These are phyloP conservation scores for Aureoboletus auriporus DNA, from an alignment of 768 basidiomycete genomes.

Conservation along the genomic window DNA sequence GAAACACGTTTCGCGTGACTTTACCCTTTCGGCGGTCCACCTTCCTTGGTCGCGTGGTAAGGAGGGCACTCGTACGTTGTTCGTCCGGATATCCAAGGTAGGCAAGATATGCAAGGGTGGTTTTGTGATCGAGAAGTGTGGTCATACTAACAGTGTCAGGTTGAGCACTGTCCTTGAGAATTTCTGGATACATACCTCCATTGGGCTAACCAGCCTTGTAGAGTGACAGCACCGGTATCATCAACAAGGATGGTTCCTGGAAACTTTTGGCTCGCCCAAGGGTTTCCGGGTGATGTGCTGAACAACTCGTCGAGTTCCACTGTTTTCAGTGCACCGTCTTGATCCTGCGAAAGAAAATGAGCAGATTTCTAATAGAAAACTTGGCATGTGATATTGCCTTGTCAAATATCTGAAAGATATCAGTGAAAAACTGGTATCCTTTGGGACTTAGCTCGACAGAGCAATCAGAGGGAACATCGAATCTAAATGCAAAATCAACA, in stretches of 20 bases:
- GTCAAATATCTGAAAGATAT: constrained; percentile 93
- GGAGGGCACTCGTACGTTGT: constrained; percentile 77
- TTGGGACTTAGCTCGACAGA: constrained; percentile 93
- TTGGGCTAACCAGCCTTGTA: constrained; percentile 97
- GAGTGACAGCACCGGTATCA: constrained; percentile 85
- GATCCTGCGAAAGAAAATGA: constrained; percentile 53
- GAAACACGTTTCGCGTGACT: constrained; percentile 85
- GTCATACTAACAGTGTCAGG: constrained; percentile 68
- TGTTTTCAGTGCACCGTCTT: constrained; percentile 87
- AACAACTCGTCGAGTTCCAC: constrained; percentile 85
- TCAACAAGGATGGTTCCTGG: constrained; percentile 87
- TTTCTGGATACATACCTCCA: constrained; percentile 71
- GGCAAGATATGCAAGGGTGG: constrained; percentile 90
- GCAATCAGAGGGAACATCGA: constrained; percentile 91
- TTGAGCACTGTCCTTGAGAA: constrained; percentile 2
- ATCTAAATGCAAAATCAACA: constrained; percentile 44
- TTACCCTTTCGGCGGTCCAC: constrained; percentile 84
- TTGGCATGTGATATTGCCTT: constrained; percentile 46
- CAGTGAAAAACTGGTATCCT: constrained; percentile 96
- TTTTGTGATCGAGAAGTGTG: constrained; percentile 89
- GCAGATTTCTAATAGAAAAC: background rate
- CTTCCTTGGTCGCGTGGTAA: constrained; percentile 81
- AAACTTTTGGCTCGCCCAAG: constrained; percentile 91
- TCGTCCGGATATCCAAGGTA: constrained; percentile 88
- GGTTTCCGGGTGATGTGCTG: constrained; percentile 92